Conservation (phyloP, 106 monocot genomes). For the Dendrobium officinale region DNA sequence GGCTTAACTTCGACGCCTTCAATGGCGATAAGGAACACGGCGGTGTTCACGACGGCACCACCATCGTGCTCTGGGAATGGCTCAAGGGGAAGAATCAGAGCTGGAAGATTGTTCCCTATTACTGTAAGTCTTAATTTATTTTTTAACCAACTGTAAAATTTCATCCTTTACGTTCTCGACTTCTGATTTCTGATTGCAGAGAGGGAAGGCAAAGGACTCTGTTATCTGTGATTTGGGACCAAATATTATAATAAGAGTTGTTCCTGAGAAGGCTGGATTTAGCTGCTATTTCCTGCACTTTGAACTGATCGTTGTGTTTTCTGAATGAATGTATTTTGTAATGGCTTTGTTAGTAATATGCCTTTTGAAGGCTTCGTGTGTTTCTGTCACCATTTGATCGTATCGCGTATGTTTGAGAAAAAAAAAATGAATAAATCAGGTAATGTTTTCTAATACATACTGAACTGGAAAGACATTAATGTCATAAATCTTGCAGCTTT, state of each 20-base stretch:
- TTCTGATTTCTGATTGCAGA: neutral
- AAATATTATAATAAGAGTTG: neutral
- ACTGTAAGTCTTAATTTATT: neutral
- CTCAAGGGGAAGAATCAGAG: slow-evolving; percentile 44
- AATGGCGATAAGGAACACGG: slow-evolving; percentile 52
- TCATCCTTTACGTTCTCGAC: neutral
- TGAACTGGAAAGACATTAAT: too few relatives aligned
- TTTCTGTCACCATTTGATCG: neutral
- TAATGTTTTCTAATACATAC: neutral
- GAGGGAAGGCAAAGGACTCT: neutral
- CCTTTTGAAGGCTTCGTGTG: neutral
- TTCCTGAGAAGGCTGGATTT: neutral
- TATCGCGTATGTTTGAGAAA: too few relatives aligned
- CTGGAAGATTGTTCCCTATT: slow-evolving; percentile 45
- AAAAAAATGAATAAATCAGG: neutral
- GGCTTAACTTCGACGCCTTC: slow-evolving; percentile 48
- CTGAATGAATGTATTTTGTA: neutral
- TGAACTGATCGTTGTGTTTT: neutral
- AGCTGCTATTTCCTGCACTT: neutral
- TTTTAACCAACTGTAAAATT: neutral
- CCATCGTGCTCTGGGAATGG: slow-evolving; percentile 47
- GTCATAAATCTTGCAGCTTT: too few relatives aligned
- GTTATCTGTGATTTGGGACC: neutral
- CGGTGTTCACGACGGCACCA: slow-evolving; percentile 45
- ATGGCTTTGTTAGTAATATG: neutral